phyloP scores from a whole-genome alignment of 1,284 basidiomycete genomes.

The Trametes hirsuta region DNA sequence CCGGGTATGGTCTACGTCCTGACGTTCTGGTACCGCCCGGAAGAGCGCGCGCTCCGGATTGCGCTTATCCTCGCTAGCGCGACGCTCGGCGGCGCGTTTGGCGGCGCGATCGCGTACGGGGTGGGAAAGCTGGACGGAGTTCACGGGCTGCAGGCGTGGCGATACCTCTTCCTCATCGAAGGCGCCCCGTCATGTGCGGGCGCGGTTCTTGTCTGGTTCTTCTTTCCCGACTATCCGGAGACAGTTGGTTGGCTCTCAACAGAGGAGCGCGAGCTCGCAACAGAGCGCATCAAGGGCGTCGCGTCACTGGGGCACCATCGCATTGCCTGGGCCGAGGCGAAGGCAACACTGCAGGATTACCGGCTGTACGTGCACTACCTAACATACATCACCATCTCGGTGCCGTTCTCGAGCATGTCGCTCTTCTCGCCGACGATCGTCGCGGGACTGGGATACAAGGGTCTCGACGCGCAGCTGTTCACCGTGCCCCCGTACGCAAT shows the following conservation, averaged over 20 bases:
- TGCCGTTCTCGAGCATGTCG: conserved; percentile 40
- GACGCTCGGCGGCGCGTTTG: conserved; percentile 48
- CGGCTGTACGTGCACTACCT: conserved; percentile 37
- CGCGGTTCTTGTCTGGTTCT: conserved; percentile 42
- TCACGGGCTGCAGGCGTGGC: conserved; percentile 39
- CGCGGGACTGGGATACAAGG: conserved; percentile 46
- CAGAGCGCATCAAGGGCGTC: conserved; percentile 31
- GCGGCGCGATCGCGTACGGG: conserved; percentile 45
- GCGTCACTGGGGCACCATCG: conserved; percentile 34
- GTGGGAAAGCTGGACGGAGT: conserved; percentile 38
- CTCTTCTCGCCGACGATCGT: conserved; percentile 43
- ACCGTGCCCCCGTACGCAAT: conserved; percentile 57
- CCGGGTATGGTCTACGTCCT: conserved; percentile 56
- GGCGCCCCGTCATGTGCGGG: conserved; percentile 46
- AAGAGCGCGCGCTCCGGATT: conserved; percentile 44
- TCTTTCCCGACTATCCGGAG: conserved; percentile 50
- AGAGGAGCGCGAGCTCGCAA: conserved; percentile 36
- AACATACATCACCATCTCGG: conserved; percentile 37
- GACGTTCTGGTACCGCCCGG: conserved; percentile 45
- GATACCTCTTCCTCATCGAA: conserved; percentile 51
- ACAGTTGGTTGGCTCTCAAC: conserved; percentile 42
- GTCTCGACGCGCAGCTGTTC: conserved; percentile 55
- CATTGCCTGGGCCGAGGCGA: conserved; percentile 35
- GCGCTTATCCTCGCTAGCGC: conserved; percentile 43
- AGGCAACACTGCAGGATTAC: conserved; percentile 35